Percentiles rank a stretch among this genome's conserved stretches.
phyloP scores from a whole-genome alignment of 306 rosid species.

The Fragaria iinumae region DNA sequence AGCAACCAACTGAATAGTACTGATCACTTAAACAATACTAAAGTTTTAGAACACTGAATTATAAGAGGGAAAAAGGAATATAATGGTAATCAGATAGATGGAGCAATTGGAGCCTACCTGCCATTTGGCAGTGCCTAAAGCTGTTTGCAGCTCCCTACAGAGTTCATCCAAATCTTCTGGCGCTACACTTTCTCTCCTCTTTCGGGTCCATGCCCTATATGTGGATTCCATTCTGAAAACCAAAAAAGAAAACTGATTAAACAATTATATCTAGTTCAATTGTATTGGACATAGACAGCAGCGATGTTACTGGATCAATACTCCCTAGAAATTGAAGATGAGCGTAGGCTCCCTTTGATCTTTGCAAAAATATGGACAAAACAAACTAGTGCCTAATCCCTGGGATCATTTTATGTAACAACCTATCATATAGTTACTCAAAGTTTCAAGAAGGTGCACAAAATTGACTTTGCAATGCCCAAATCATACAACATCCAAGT shows the following conservation, averaged over 20 bases:
- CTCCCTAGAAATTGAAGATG: background rate
- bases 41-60: background rate
- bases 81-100: background rate
- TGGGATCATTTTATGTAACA: background rate
- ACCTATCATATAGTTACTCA: background rate
- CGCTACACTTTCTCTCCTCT: slow-evolving; percentile 55
- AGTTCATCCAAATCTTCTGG: slow-evolving; percentile 56
- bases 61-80: background rate
- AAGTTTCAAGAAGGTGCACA: background rate
- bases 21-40: background rate
- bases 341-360: background rate
- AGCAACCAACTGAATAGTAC: background rate
- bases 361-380: background rate
- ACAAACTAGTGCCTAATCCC: background rate
- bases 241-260: background rate
- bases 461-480: background rate
- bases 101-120: slow-evolving; percentile 49
- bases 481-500: background rate
- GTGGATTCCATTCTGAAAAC: slow-evolving; percentile 84
- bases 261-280: slow-evolving; percentile 16
- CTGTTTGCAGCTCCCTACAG: slow-evolving; percentile 84
- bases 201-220: slow-evolving; percentile 71
- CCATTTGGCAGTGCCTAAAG: slow-evolving; percentile 97
- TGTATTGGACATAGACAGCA: background rate
- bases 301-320: background rate